A percentile compares a stretch with the other conserved stretches of the same genome.
These are phyloP conservation scores for Xylaria sp. DNA, from an alignment of 2,329 filamentous ascomycete genomes.

Conservation along the genomic window DNA sequence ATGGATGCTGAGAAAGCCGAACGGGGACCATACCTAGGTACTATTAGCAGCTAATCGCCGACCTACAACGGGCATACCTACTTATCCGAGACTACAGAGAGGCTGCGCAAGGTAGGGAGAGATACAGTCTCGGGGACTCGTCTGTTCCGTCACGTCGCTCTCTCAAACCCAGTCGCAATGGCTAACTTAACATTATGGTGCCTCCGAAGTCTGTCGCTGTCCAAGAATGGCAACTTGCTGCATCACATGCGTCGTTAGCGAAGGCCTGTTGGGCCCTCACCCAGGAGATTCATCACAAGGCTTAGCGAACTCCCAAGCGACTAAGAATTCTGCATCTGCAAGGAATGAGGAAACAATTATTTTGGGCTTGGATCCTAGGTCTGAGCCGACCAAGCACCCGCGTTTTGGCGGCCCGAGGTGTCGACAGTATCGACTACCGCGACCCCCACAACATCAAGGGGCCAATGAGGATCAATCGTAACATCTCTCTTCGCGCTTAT, in stretches of 20 bases:
- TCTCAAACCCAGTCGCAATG: slow-evolving; percentile 4
- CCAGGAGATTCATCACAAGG: slow-evolving; percentile 14
- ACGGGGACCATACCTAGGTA: slow-evolving; percentile 4
- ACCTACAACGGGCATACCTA: background rate
- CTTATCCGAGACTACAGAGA: background rate
- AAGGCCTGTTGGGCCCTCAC: slow-evolving; percentile 5
- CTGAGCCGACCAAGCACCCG: slow-evolving; percentile 19
- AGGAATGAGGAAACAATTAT: slow-evolving; percentile 12
- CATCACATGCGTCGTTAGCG: slow-evolving; percentile 7
- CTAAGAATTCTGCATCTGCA: slow-evolving; percentile 18
- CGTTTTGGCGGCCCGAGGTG: slow-evolving; percentile 27
- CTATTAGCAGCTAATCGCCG: background rate
- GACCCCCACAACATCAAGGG: slow-evolving; percentile 21
- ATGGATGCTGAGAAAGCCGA: slow-evolving; percentile 9
- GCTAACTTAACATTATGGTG: slow-evolving; percentile 6
- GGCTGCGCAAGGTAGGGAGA: slow-evolving; percentile 2
- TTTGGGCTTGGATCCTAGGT: slow-evolving; percentile 17
- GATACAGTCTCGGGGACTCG: background rate
- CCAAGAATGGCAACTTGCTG: slow-evolving; percentile 7
- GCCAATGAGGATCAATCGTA: slow-evolving; percentile 19
- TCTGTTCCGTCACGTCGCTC: background rate
- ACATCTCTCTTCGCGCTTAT: slow-evolving; percentile 24
- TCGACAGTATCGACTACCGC: slow-evolving; percentile 21
- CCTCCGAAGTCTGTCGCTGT: slow-evolving; percentile 6
- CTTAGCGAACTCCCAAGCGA: slow-evolving; percentile 1